Base-by-base conservation (phyloP, 768 basidiomycete genomes). In the Termitomyces sp. region DNA sequence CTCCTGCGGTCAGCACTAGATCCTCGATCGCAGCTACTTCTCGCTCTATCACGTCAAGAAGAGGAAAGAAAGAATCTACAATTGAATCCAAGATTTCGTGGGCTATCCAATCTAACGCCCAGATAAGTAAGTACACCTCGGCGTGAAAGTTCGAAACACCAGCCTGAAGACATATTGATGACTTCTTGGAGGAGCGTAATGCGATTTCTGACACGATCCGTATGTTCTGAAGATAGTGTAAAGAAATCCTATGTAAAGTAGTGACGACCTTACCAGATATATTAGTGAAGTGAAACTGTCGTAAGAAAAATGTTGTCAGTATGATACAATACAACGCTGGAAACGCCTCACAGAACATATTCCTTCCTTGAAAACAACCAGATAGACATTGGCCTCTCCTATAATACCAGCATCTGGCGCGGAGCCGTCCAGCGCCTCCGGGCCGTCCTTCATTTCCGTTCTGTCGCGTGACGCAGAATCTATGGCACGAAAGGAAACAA, bases 31-130 rank as follows among this genome's bases (percentile, higher is more conserved):
- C 82, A 56, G 84, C 77, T 3, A 92, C 86, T 64, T 96, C 94
- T 44, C 76, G 77, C 63, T 91, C 91, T 35, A 97, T 87, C 55
- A 85, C 84, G 59, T 86, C 80, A 55, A 94, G 73, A 55, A 93
- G 78, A 1, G 92, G 92, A 67, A 94, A 93, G 71, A 95, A 95
- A 0, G 91, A 88, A 66, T 98, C 94, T 20, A 98, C 94, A 50
- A 98, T 85, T 1, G 93, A 95, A 64, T 97, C 95, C 59, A 98
- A 74, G 52, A 97, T 79, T 20, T 87, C 89, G 68, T 98, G 94
- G 0, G 92, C 93, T 59, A 98, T 91, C 92, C 93, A 96, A 66
- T 94, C 94, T 93, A 58, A 36, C 22, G 22, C 27, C 43, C 18
- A n/a, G 51, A 56, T 16, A 35, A 39, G 33, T 27, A 45, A 60